phyloP scores from a whole-genome alignment of 768 basidiomycete species.

The Lactifluus pinguis region DNA sequence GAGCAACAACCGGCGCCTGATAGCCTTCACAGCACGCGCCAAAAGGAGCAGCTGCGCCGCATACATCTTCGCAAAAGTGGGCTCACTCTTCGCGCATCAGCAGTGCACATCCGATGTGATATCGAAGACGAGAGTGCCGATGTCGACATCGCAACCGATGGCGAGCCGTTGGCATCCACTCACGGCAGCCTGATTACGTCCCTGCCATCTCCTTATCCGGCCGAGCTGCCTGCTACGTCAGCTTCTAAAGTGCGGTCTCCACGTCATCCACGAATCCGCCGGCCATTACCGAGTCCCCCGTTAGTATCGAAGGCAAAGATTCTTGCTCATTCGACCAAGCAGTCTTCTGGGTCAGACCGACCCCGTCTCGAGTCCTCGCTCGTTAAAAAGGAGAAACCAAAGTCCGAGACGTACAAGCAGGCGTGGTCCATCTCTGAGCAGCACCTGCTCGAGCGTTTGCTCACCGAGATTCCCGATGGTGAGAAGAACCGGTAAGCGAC shows the following conservation, averaged over 20 bases:
- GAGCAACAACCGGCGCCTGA: conserved; percentile 34
- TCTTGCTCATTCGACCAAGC: background rate
- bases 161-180: background rate
- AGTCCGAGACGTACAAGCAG: conserved; percentile 74
- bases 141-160: conserved; percentile 40
- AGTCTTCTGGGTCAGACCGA: background rate
- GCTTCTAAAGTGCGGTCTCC: background rate
- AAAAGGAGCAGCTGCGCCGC: conserved; percentile 45
- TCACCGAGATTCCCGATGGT: conserved; percentile 69
- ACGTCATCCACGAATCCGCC: conserved; percentile 3
- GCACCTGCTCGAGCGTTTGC: conserved; percentile 60
- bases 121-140: conserved; percentile 52
- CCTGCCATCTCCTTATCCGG: background rate
- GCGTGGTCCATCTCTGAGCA: conserved; percentile 73
- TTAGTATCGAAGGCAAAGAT: conserved; percentile 10
- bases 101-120: conserved; percentile 48
- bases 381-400: conserved; percentile 29
- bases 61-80: conserved; percentile 39
- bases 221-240: background rate
- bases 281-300: background rate
- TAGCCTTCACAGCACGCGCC: conserved; percentile 34
- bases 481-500: conserved; percentile 58
- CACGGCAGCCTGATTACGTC: background rate
- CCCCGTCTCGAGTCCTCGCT: background rate
- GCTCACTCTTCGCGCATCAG: conserved; percentile 23